A percentile compares a stretch with the other conserved stretches of the same genome.
Evolutionary conservation across 768 basidiomycete species (phyloP).

Genomic region (Boletus eberwhitei): DNA sequence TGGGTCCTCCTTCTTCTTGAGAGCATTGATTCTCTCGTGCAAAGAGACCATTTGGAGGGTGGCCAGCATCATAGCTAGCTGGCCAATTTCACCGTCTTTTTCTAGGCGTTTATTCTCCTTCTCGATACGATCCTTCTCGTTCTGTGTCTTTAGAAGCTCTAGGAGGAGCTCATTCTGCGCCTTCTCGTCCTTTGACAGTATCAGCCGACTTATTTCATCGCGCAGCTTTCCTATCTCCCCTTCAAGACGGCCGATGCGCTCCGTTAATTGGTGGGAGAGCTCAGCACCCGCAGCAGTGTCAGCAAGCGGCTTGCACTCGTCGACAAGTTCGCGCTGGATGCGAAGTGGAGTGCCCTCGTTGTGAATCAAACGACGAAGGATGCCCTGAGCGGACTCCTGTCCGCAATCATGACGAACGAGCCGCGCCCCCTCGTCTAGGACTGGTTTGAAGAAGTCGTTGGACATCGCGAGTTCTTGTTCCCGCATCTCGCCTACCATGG

Average conservation of each 20-base stretch:
- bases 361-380: neutral
- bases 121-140: neutral
- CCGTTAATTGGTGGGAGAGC: neutral
- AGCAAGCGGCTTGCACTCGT: neutral
- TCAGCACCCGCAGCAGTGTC: neutral
- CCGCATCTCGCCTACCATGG: neutral
- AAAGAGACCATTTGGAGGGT: neutral
- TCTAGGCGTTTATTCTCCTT: neutral
- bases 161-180: neutral
- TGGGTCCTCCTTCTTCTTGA: neutral
- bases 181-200: neutral
- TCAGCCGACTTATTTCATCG: neutral
- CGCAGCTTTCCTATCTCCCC: neutral
- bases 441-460: neutral
- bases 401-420: neutral
- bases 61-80: neutral
- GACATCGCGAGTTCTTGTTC: neutral
- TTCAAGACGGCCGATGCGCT: neutral
- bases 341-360: neutral
- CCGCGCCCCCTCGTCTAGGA: neutral
- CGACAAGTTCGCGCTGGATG: neutral
- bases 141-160: neutral
- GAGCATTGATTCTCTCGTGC: neutral
- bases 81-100: neutral
- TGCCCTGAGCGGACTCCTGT: neutral